A percentile compares a stretch with the other conserved stretches of the same genome.
Conservation (phyloP, 306 rosid species). For the Benincasa hispida region DNA sequence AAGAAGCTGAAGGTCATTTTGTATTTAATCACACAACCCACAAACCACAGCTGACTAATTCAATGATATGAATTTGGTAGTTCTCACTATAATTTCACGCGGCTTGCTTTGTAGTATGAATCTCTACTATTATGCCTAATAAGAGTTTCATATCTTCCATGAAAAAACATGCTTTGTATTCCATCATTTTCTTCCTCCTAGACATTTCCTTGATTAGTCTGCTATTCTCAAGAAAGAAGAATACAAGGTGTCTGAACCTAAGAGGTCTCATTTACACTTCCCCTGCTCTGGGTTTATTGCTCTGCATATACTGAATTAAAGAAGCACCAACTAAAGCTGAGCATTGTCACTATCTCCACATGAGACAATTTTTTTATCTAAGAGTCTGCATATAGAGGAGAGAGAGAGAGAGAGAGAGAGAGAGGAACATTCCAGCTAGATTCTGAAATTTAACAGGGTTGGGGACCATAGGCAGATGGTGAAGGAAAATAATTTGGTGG, state of each 20-base stretch:
- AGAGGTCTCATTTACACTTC: background rate
- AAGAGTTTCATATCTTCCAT: background rate
- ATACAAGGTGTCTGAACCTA: background rate
- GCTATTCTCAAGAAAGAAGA: constrained; percentile 2
- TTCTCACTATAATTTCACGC: background rate
- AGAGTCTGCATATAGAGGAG: background rate
- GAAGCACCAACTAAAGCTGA: constrained; percentile 9
- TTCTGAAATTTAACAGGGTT: constrained; percentile 32
- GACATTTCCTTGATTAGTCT: background rate
- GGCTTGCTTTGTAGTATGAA: background rate
- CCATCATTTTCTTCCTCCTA: background rate
- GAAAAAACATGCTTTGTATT: background rate
- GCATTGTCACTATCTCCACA: constrained; percentile 9
- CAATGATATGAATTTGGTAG: constrained; percentile 1
- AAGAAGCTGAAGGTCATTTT: background rate
- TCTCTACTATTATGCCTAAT: background rate
- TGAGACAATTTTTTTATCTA: constrained; percentile 8
- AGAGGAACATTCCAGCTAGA: constrained; percentile 33
- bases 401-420: constrained; percentile 1
- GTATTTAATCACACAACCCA: background rate
- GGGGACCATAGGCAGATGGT: constrained; percentile 48
- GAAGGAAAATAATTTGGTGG: constrained; percentile 32
- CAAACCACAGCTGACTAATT: background rate
- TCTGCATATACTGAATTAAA: constrained; percentile 4
- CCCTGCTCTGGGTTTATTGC: background rate